These are phyloP conservation scores for Botryotinia calthae DNA, from an alignment of 2,329 filamentous ascomycete genomes.

Conservation along the genomic window DNA sequence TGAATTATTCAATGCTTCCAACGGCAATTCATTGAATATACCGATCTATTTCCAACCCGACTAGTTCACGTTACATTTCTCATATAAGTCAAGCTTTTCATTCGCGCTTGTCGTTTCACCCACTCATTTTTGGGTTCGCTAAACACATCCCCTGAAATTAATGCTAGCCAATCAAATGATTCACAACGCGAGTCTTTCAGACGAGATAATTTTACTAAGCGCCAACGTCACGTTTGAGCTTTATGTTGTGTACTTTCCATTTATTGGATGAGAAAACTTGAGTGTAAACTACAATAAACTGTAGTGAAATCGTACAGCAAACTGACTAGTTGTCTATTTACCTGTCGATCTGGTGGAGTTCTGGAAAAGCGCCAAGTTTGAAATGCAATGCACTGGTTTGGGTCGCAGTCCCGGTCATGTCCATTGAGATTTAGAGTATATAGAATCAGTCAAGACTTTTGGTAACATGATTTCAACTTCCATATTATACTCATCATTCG, in stretches of 20 bases:
- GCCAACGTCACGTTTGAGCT: slow-evolving; percentile 7
- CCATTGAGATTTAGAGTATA: not conserved
- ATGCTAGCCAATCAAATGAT: slow-evolving; percentile 5
- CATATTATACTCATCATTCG: not conserved
- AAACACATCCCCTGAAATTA: slow-evolving; percentile 6
- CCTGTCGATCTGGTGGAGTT: not conserved
- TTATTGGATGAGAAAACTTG: not conserved
- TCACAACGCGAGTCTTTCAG: not conserved
- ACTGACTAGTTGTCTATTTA: not conserved
- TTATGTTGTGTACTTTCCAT: not conserved
- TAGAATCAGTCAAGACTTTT: not conserved
- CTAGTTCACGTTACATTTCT: not conserved
- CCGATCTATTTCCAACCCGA: not conserved
- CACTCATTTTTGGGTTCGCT: slow-evolving; percentile 2
- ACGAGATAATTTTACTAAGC: slow-evolving; percentile 5
- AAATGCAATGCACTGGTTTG: not conserved
- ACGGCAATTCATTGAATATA: not conserved
- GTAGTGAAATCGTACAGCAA: not conserved
- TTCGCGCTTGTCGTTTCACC: slow-evolving; percentile 15
- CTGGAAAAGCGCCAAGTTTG: not conserved
- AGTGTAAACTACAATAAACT: not conserved
- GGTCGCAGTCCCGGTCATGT: not conserved
- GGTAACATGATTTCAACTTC: not conserved
- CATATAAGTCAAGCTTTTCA: slow-evolving; percentile 2
- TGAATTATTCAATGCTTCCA: not conserved